Evolutionary conservation across 139 green algal species (phyloP), one percentile per base, ranked within the genome.

Genomic region (Coelastrella sp.): DNA sequence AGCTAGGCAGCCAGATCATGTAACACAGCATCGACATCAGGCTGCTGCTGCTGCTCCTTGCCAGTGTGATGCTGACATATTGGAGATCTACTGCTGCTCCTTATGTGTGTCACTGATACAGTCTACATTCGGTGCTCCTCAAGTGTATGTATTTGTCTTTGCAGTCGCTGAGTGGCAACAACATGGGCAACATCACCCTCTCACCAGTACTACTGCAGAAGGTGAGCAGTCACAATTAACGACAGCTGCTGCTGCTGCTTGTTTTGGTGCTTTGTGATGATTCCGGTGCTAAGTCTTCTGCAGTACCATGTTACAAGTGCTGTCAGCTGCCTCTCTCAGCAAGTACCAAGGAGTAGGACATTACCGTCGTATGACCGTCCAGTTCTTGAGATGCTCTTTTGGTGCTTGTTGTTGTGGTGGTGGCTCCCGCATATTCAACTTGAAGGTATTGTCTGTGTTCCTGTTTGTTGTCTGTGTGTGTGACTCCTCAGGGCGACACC

Each of bases 401-500:
- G n/a, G 21, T 30, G 21, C 25, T 67, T 34, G 13, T 13, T 17
- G 0, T 23, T 34, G 59, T 32, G 25, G 6, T 30, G 41, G 27
- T 30, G 9, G 62, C 62, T 41, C 27, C 6, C 48, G 2, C 17
- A 11, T 57, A 15, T 15, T 15, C 1, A 1, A 23, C 0, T 4
- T 57, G 48, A 57, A 11, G 48, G 48, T 32, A 0, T 68, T 74
- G 66, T 23, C 2, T n/a, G 6, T 83, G 48, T 79, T 32, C 32
- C 1, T 86, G 67, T 11, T 64, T 2, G 6, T 5, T 64, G 53
- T 5, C 19, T 69, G 7, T 41, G n/a, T n/a, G n/a, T n/a, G n/a
- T n/a, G n/a, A n/a, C n/a, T n/a, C n/a, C n/a, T 30, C 92, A 98
- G 94, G 96, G 97, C 5, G 45, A 69, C 30, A 99, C 96, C 9